Base-by-base conservation (phyloP, 257 asterid species). In the Cruciata laevipes region DNA sequence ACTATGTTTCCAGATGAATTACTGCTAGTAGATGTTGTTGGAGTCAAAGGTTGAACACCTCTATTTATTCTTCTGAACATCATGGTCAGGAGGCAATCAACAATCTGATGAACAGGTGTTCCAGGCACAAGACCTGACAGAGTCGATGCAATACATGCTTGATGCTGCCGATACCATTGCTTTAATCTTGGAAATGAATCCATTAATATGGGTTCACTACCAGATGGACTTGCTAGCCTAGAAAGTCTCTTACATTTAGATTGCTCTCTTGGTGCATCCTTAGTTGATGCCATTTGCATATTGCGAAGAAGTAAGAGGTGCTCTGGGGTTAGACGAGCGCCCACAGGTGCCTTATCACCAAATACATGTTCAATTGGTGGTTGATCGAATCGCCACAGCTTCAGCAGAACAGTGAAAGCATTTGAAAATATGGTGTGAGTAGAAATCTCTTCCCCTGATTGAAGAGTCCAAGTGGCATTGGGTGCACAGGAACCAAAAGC, bases 71-170 rank as follows among this genome's bases (percentile, higher is more conserved):
- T 94, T 74, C 84, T 85, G 81, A 86, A 94, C 92, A 88, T 87
- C 95, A 88, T 82, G 75, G 79, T 80, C 79, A 94, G 72, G 73
- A 94, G 92, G 14, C 87, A 93, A 74, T 94, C 97, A 55, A 85
- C 96, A 70, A 90, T 82, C 77, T 88, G 93, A 79, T 87, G 96
- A 77, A 90, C 91, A 53, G 91, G 91, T 76, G 87, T 76, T 82
- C 99, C 99, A 62, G 96, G 96, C 61, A 84, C 90, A 23, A 94
- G 88, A 73, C 86, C 96, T 60, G 97, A 83, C 70, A 90, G 92
- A 65, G 82, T 80, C 66, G 97, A 94, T 38, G 86, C 86, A 73
- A 94, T 84, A 71, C 99, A 94, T 72, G 90, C 95, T 77, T 82
- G 95, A 78, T 90, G 88, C 79, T 90, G 95, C 69, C 90, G 79